A percentile compares a stretch with the other conserved stretches of the same genome.
phyloP scores from a whole-genome alignment of 257 asterid genomes.

The Ilex asprella region DNA sequence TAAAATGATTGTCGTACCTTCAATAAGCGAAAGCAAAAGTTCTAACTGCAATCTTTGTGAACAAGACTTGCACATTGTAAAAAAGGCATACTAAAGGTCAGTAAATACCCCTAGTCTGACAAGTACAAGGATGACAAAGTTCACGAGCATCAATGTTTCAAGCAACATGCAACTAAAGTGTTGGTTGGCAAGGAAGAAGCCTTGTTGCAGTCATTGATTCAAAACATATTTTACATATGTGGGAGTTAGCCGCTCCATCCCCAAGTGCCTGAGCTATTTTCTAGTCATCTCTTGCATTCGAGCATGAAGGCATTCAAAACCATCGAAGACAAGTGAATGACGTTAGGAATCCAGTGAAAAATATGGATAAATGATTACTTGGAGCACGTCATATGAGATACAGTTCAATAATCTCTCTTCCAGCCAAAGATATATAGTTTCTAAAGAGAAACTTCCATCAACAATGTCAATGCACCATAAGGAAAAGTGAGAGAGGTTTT shows the following conservation, averaged over 20 bases:
- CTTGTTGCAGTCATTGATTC: slow-evolving; percentile 84
- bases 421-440: too few species aligned
- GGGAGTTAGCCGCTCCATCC: slow-evolving; percentile 77
- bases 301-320: slow-evolving; percentile 40
- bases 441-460: too few species aligned
- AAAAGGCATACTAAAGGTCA: slow-evolving; percentile 14
- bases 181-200: slow-evolving; percentile 88
- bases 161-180: slow-evolving; percentile 82
- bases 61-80: slow-evolving; percentile 93
- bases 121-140: neutral
- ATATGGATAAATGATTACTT: too few species aligned
- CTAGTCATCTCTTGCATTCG: slow-evolving; percentile 94
- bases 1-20: neutral
- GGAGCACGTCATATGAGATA: too few species aligned
- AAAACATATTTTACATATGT: slow-evolving; percentile 85
- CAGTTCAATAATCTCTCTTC: too few species aligned
- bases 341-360: too few species aligned
- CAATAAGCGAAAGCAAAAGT: slow-evolving; percentile 64
- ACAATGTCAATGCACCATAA: too few species aligned
- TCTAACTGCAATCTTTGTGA: slow-evolving; percentile 72
- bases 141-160: slow-evolving; percentile 3
- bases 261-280: slow-evolving; percentile 59
- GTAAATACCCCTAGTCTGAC: neutral
- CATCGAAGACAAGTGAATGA: slow-evolving; percentile 3
- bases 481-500: too few species aligned